phyloP scores from a whole-genome alignment of 31 red algal genomes.

The Asparagopsis taxiformis region DNA sequence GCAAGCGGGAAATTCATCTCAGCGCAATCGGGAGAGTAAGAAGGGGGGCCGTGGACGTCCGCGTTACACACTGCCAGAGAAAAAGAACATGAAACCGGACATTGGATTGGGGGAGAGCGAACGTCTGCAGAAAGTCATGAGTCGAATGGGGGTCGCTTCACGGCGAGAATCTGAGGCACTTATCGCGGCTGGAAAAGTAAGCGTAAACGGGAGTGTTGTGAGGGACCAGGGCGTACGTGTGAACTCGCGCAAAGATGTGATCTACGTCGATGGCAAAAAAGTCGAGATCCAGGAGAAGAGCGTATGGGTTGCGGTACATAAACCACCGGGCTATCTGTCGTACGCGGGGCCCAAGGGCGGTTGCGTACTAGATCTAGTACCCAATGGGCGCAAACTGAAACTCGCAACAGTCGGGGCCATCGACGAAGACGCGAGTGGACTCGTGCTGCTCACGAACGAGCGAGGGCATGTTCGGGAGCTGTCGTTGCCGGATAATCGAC shows the following conservation, averaged over 20 bases:
- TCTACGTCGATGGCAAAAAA: constrained; percentile 43
- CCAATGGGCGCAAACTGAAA: background rate
- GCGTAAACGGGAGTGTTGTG: constrained; percentile 52
- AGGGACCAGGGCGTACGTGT: constrained; percentile 32
- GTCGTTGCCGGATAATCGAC: constrained; percentile 13
- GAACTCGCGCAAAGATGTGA: constrained; percentile 34
- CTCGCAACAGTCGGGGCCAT: constrained; percentile 38
- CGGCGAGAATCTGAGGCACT: constrained; percentile 55
- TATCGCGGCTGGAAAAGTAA: constrained; percentile 44
- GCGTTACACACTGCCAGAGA: too few relatives aligned
- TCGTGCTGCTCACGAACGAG: constrained; percentile 71
- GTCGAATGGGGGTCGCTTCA: constrained; percentile 65
- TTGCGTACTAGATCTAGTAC: constrained; percentile 6
- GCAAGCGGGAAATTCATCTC: too few relatives aligned
- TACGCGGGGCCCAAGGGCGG: background rate
- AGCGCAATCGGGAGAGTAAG: too few relatives aligned
- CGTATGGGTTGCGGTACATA: constrained; percentile 66
- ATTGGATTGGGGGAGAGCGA: constrained; percentile 1
- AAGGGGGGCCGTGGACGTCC: too few relatives aligned
- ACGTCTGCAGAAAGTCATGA: constrained; percentile 75
- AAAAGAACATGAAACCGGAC: background rate
- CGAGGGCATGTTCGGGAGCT: constrained; percentile 32
- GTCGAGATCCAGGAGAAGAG: background rate
- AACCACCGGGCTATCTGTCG: constrained; percentile 57
- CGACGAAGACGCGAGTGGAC: constrained; percentile 39